Evolutionary conservation across 2,329 filamentous ascomycete species (phyloP), one percentile per base, ranked within the genome.

Genomic region (Neonectria ditissima): DNA sequence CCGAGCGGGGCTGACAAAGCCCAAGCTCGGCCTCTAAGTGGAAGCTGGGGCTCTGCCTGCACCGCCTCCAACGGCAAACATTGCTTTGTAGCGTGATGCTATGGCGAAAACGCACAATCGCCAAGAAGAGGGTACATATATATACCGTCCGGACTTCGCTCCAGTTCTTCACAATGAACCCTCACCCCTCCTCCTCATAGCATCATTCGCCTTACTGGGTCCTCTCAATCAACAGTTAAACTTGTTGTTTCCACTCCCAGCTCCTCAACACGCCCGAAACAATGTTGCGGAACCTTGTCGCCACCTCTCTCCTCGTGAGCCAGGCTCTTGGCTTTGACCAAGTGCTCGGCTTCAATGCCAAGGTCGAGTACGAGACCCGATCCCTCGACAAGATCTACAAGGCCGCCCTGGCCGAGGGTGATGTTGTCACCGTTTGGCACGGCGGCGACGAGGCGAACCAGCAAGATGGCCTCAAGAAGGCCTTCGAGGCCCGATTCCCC

Each of bases 321-420:
- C 52, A 53, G 1, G 64, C 30, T 6, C 24, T 65, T 20, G 65
- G 63, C 41, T 75, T 69, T 24, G 75, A 77, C 11, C 70, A 67
- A 24, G 14, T 69, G n/a, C 62, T 75, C 8, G 67, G 66, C 8
- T 77, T 73, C 59, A 65, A 60, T 20, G 51, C 62, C n/a, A 59
- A 67, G 32, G 57, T 77, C 1, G 20, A 68, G 11, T 44, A 58
- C 16, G 84, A 86, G 55, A 85, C 75, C 13, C 79, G 84, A 20
- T 79, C 79, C 1, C 66, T 87, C 1, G 82, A 86, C 16, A 76
- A 84, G 50, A 83, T 87, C 10, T 79, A 87, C 71, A 55, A 80
- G 37, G 83, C 83, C 6, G 84, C 85, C 0, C 68, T 84, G 20
- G 75, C 77, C 1, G 85, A 87, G 50, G 80, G 81, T 4, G 80